A percentile compares a stretch with the other conserved stretches of the same genome.
Conservation (phyloP, 768 basidiomycete genomes). For the Lanmaoa rubissima region DNA sequence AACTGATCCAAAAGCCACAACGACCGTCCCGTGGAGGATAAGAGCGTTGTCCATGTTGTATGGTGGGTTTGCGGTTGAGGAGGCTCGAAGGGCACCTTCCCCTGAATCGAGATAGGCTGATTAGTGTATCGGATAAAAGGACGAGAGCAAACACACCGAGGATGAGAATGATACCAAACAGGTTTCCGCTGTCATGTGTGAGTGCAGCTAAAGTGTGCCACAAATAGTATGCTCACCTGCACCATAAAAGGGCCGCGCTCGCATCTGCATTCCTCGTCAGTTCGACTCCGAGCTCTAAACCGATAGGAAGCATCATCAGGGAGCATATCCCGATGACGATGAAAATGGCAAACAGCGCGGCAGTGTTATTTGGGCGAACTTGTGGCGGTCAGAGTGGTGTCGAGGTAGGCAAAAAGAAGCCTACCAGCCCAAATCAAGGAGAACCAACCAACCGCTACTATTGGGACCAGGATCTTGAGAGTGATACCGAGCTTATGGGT, state of each 20-base stretch:
- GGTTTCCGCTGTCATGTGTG: constrained; percentile 51
- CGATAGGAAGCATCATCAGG: constrained; percentile 71
- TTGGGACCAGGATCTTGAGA: constrained; percentile 57
- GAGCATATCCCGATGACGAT: constrained; percentile 64
- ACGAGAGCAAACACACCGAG: constrained; percentile 44
- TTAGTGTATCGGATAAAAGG: not conserved
- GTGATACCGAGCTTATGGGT: constrained; percentile 67
- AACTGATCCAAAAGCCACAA: constrained; percentile 37
- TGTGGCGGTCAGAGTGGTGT: constrained; percentile 1
- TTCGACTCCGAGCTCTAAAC: constrained; percentile 76
- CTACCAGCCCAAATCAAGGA: constrained; percentile 79
- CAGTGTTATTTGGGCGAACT: constrained; percentile 64
- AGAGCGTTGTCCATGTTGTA: constrained; percentile 68
- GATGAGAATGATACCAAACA: constrained; percentile 60
- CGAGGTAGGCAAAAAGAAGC: constrained; percentile 14
- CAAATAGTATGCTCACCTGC: constrained; percentile 45
- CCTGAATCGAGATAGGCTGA: constrained; percentile 35
- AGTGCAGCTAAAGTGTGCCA: not conserved
- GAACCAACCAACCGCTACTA: constrained; percentile 64
- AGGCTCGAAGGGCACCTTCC: constrained; percentile 66
- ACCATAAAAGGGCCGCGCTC: constrained; percentile 77
- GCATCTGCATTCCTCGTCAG: constrained; percentile 77
- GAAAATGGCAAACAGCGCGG: constrained; percentile 63
- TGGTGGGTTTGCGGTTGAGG: constrained; percentile 60
- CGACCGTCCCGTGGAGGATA: constrained; percentile 61